Percentiles rank a stretch among this genome's conserved stretches.
These are phyloP conservation scores for Boletus reticulatus DNA, from an alignment of 768 basidiomycete species.

Conservation along the genomic window DNA sequence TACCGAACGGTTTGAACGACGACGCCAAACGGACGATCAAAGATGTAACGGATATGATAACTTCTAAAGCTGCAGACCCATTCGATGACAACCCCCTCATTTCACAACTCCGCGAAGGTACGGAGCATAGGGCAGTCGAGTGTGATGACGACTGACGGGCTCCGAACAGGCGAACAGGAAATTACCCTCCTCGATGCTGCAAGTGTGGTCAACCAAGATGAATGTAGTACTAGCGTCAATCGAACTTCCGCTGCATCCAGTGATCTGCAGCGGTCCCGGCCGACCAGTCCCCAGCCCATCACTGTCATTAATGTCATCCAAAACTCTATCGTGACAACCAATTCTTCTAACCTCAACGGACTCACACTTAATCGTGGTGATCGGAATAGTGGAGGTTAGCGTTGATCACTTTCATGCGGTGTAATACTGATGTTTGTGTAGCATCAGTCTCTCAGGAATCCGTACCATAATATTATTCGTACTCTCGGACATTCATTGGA, in stretches of 20 bases:
- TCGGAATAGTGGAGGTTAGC: neutral
- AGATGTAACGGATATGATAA: neutral
- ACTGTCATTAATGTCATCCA: neutral
- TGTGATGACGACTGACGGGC: neutral
- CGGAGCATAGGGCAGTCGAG: neutral
- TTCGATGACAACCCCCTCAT: slow-evolving; percentile 2
- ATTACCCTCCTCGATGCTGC: neutral
- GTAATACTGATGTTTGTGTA: neutral
- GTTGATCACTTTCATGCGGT: neutral
- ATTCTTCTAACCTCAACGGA: slow-evolving; percentile 1
- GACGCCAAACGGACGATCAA: neutral
- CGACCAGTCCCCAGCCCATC: neutral
- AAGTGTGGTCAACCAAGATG: neutral
- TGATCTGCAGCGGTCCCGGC: neutral
- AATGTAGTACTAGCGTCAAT: neutral
- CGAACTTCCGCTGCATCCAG: neutral
- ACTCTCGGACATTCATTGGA: neutral
- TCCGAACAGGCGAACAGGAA: neutral
- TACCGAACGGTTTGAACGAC: neutral
- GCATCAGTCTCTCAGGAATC: neutral
- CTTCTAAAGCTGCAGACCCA: neutral
- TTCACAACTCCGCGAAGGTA: neutral
- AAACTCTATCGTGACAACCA: slow-evolving; percentile 4
- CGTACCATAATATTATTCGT: neutral
- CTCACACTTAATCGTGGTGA: neutral